phyloP scores from a whole-genome alignment of 1,284 basidiomycete genomes.

The Tylopilus sp. region DNA sequence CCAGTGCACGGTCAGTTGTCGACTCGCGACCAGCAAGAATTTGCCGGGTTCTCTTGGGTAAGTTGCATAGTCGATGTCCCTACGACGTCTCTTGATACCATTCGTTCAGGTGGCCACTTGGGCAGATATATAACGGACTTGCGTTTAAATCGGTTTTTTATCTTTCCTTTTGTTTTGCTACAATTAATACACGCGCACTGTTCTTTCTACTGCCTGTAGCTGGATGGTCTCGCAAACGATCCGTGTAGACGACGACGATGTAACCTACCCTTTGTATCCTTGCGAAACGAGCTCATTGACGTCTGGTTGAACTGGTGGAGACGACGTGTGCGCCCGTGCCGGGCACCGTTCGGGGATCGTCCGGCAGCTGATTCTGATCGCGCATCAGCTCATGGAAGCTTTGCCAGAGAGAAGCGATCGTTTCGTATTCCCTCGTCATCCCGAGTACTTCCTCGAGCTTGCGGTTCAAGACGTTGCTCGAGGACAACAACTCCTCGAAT shows the following conservation, averaged over 20 bases:
- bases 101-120: slow-evolving; percentile 57
- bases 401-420: slow-evolving; percentile 83
- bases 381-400: slow-evolving; percentile 77
- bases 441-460: slow-evolving; percentile 88
- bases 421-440: slow-evolving; percentile 90
- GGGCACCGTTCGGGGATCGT: slow-evolving; percentile 39
- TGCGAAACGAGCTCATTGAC: slow-evolving; percentile 17
- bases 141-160: slow-evolving; percentile 29
- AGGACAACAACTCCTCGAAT: slow-evolving; percentile 83
- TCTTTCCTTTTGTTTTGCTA: slow-evolving; percentile 35
- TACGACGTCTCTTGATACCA: not conserved
- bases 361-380: slow-evolving; percentile 39
- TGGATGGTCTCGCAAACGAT: slow-evolving; percentile 44
- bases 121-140: slow-evolving; percentile 56
- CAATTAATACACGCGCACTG: slow-evolving; percentile 33
- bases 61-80: slow-evolving; percentile 10
- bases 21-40: slow-evolving; percentile 90
- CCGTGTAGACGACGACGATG: slow-evolving; percentile 27
- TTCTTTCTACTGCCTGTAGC: slow-evolving; percentile 41
- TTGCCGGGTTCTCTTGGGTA: slow-evolving; percentile 94
- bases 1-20: slow-evolving; percentile 95
- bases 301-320: slow-evolving; percentile 26
- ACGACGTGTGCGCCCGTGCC: slow-evolving; percentile 68
- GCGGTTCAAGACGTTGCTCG: slow-evolving; percentile 86
- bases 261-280: slow-evolving; percentile 20